phyloP scores from a whole-genome alignment of 805 yeast species.

The Candida methanosorbosa region DNA sequence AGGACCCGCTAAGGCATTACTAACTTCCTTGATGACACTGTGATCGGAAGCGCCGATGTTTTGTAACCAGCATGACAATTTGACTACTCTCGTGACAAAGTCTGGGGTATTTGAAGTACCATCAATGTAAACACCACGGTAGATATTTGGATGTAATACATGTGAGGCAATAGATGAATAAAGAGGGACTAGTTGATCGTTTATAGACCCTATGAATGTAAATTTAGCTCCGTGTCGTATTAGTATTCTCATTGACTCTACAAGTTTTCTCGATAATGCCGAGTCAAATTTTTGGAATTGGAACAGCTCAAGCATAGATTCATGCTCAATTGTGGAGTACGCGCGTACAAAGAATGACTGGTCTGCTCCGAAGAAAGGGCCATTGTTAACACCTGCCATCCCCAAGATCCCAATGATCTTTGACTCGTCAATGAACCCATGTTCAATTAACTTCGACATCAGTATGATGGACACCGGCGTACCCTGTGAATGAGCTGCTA shows the following conservation, averaged over 20 bases:
- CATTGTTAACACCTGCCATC: slow-evolving; percentile 94
- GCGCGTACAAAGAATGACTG: slow-evolving; percentile 79
- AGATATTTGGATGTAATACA: slow-evolving; percentile 81
- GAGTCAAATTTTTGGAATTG: slow-evolving; percentile 77
- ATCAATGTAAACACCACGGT: slow-evolving; percentile 83
- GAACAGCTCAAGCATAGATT: slow-evolving; percentile 76
- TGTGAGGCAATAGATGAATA: slow-evolving; percentile 82
- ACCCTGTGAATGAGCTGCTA: slow-evolving; percentile 96
- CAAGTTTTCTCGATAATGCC: slow-evolving; percentile 59
- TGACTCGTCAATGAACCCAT: slow-evolving; percentile 36
- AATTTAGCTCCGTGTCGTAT: slow-evolving; percentile 67
- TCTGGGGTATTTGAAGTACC: slow-evolving; percentile 70
- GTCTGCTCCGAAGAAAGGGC: slow-evolving; percentile 89
- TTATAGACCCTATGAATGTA: slow-evolving; percentile 78
- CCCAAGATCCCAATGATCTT: slow-evolving; percentile 65
- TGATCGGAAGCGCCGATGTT: slow-evolving; percentile 79
- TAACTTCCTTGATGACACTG: slow-evolving; percentile 77
- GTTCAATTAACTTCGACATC: slow-evolving; percentile 62
- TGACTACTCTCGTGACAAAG: slow-evolving; percentile 67
- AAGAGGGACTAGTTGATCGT: slow-evolving; percentile 90
- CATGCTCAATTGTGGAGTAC: slow-evolving; percentile 83
- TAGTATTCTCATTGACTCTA: slow-evolving; percentile 56
- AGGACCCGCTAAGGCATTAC: slow-evolving; percentile 76
- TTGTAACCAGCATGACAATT: slow-evolving; percentile 63
- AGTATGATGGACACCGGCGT: slow-evolving; percentile 83